Evolutionary conservation across 1,284 basidiomycete species (phyloP).

Genomic region (Cronartium ribicola): DNA sequence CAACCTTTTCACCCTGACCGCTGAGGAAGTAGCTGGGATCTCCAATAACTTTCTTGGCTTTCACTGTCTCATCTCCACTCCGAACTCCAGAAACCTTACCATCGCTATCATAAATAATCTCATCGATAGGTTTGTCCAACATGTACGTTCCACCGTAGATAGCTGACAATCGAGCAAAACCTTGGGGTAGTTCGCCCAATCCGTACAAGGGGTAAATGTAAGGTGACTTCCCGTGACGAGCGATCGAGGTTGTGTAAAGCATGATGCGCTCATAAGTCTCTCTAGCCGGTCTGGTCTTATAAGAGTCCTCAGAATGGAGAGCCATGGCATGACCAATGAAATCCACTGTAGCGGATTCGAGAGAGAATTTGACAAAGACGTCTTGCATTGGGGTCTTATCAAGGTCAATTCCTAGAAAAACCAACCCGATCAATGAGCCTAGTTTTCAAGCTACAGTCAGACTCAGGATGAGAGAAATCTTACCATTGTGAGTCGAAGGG

Average conservation of each 20-base stretch:
- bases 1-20: constrained; percentile 70
- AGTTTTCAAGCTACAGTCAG: background rate
- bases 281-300: constrained; percentile 85
- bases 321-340: constrained; percentile 99
- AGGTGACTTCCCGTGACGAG: constrained; percentile 97
- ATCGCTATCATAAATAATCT: constrained; percentile 76
- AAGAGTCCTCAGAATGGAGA: constrained; percentile 93
- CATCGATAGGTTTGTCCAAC: constrained; percentile 92
- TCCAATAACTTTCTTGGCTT: constrained; percentile 95
- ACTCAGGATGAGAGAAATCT: constrained; percentile 47
- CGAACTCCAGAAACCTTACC: constrained; percentile 93
- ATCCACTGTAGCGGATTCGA: constrained; percentile 96
- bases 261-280: constrained; percentile 90
- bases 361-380: constrained; percentile 93
- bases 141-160: constrained; percentile 99
- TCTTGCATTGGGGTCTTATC: constrained; percentile 84
- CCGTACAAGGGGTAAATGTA: constrained; percentile 99
- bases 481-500: constrained; percentile 89
- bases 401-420: constrained; percentile 68
- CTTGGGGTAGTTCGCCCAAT: constrained; percentile 96
- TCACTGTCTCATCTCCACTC: constrained; percentile 85
- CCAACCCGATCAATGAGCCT: background rate
- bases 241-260: constrained; percentile 97
- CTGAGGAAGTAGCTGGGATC: constrained; percentile 87
- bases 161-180: constrained; percentile 94